Percentiles rank a stretch among this genome's conserved stretches.
Conservation (phyloP, 176 grass and related monocot genomes). For the Carex cristatella region DNA sequence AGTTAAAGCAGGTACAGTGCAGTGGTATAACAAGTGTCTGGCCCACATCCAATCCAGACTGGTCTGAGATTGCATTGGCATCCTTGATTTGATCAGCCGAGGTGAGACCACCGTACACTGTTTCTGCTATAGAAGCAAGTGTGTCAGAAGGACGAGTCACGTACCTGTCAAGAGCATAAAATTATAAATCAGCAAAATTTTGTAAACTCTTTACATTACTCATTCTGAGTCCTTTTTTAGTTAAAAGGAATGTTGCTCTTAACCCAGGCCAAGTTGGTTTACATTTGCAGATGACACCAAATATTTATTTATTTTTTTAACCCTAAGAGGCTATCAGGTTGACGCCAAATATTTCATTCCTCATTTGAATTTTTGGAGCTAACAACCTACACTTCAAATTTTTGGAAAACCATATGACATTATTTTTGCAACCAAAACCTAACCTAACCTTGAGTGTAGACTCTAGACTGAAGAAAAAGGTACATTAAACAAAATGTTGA, state of each 20-base stretch:
- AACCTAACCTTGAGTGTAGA: not conserved
- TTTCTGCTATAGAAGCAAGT: conserved; percentile 39
- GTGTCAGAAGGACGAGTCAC: conserved; percentile 59
- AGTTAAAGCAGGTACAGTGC: conserved; percentile 84
- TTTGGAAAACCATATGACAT: not conserved
- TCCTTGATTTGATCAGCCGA: conserved; percentile 66
- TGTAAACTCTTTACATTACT: not conserved
- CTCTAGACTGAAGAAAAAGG: not conserved
- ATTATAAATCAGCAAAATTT: not conserved
- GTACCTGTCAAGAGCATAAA: conserved; percentile 11
- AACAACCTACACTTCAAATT: not conserved
- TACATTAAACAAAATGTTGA: not conserved
- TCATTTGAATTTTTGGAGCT: not conserved
- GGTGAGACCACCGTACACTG: conserved; percentile 66
- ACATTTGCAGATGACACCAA: not conserved
- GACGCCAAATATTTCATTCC: not conserved
- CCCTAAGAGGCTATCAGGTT: too few relatives aligned
- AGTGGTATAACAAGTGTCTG: conserved; percentile 61
- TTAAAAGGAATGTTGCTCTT: not conserved
- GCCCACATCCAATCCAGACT: conserved; percentile 46
- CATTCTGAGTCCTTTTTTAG: not conserved
- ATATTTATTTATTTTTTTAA: too few relatives aligned
- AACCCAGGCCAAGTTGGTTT: not conserved
- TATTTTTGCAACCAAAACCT: not conserved
- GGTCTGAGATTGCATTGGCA: conserved; percentile 41